A percentile compares a stretch with the other conserved stretches of the same genome.
These are phyloP conservation scores for Encephalitozoon cuniculi DNA, from an alignment of 371 early-diverging fungal genomes.

Conservation along the genomic window DNA sequence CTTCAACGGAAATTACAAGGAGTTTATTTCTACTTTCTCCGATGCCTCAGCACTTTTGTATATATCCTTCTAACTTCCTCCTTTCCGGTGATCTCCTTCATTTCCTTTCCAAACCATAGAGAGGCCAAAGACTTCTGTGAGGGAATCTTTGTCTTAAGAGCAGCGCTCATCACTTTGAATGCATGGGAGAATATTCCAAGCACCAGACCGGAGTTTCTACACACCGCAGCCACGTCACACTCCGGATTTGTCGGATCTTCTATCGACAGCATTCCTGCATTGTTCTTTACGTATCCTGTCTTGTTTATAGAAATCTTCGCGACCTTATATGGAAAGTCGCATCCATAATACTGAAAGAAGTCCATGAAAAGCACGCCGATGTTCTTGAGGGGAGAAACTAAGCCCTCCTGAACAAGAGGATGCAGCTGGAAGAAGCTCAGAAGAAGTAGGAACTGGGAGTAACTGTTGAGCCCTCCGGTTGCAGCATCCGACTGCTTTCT, in stretches of 20 bases:
- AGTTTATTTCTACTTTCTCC: not conserved
- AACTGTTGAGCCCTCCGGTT: slow-evolving; percentile 83
- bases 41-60: not conserved
- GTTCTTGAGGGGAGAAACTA: slow-evolving; percentile 68
- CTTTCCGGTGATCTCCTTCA: not conserved
- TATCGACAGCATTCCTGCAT: slow-evolving; percentile 17
- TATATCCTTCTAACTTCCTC: not conserved
- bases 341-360: slow-evolving; percentile 82
- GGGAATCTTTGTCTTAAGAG: not conserved
- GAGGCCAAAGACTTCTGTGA: not conserved
- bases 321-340: slow-evolving; percentile 29
- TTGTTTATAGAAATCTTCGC: slow-evolving; percentile 12
- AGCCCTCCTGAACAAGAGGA: slow-evolving; percentile 67
- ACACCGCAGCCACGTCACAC: slow-evolving; percentile 40
- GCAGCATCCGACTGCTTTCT: slow-evolving; percentile 75
- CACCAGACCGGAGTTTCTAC: slow-evolving; percentile 19
- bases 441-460: slow-evolving; percentile 72
- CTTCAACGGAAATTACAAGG: not conserved
- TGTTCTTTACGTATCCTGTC: slow-evolving; percentile 19
- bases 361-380: slow-evolving; percentile 78
- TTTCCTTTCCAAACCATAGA: not conserved
- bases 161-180: slow-evolving; percentile 40
- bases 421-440: slow-evolving; percentile 71
- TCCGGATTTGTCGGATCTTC: slow-evolving; percentile 47
- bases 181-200: slow-evolving; percentile 33